Evolutionary conservation across 441 rosid species (phyloP).

Genomic region (Jatropha podagrica): DNA sequence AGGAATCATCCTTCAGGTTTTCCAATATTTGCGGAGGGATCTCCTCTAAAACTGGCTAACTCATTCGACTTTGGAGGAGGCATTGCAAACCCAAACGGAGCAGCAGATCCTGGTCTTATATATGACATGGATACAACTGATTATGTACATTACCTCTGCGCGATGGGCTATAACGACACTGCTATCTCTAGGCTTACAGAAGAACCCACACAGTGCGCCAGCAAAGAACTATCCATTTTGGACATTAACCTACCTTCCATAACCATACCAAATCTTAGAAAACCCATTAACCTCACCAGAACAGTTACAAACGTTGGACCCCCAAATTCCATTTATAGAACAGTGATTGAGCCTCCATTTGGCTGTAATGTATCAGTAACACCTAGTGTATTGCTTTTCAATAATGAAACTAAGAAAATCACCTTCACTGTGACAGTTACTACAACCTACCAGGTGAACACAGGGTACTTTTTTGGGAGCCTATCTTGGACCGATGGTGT

Average conservation of each 20-base stretch:
- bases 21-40: conserved; percentile 48
- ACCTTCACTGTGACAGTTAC: conserved; percentile 33
- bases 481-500: conserved; percentile 38
- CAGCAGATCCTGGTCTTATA: conserved; percentile 71
- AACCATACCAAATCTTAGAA: conserved; percentile 54
- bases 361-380: conserved; percentile 28
- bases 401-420: conserved; percentile 21
- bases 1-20: conserved; percentile 35
- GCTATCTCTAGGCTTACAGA: conserved; percentile 36
- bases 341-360: conserved; percentile 34
- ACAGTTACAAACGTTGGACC: conserved; percentile 47
- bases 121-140: conserved; percentile 59
- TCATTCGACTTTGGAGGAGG: conserved; percentile 89
- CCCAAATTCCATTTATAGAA: conserved; percentile 29
- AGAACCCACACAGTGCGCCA: conserved; percentile 32
- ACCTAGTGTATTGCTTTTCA: conserved; percentile 36
- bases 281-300: conserved; percentile 46
- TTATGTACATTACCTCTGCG: conserved; percentile 70
- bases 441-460: conserved; percentile 21
- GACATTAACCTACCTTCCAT: conserved; percentile 80
- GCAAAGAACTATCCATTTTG: conserved; percentile 33
- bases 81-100: conserved; percentile 69
- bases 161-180: conserved; percentile 65
- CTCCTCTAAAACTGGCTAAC: conserved; percentile 58
- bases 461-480: conserved; percentile 56